phyloP scores from a whole-genome alignment of 805 yeast species.

The Yamadazyma philogaea region DNA sequence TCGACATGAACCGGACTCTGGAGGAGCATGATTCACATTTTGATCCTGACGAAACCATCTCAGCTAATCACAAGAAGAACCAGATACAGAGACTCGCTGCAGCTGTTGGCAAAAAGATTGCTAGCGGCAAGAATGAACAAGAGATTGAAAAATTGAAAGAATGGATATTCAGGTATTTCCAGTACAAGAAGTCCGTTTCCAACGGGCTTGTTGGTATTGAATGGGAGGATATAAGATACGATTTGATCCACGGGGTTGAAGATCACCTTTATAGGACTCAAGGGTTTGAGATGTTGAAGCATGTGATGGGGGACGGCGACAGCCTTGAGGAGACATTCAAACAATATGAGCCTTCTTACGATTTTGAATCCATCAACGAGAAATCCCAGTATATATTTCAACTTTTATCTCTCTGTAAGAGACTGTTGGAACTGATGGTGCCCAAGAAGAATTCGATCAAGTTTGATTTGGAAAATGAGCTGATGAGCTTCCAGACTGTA shows the following conservation, averaged over 20 bases:
- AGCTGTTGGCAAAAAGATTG: not conserved
- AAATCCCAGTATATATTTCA: slow-evolving; percentile 19
- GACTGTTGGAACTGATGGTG: not conserved
- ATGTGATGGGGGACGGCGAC: not conserved
- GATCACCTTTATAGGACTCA: slow-evolving; percentile 29
- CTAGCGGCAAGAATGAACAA: not conserved
- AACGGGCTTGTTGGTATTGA: slow-evolving; percentile 39
- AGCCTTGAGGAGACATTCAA: not conserved
- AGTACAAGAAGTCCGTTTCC: slow-evolving; percentile 31
- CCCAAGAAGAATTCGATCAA: not conserved
- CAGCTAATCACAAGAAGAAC: slow-evolving; percentile 21
- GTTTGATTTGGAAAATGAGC: slow-evolving; percentile 29
- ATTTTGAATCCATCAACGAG: slow-evolving; percentile 33
- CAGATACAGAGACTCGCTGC: slow-evolving; percentile 5
- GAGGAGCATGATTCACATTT: not conserved
- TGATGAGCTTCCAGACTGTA: slow-evolving; percentile 10
- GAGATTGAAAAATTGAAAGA: slow-evolving; percentile 25
- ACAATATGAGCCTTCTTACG: slow-evolving; percentile 25
- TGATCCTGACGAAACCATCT: slow-evolving; percentile 12
- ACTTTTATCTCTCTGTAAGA: slow-evolving; percentile 8
- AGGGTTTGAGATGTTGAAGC: slow-evolving; percentile 1
- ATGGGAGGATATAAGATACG: slow-evolving; percentile 43
- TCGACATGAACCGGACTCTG: slow-evolving; percentile 6
- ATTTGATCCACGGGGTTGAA: slow-evolving; percentile 36
- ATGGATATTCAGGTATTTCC: slow-evolving; percentile 35